phyloP scores from a whole-genome alignment of 176 grass and related monocot genomes.

The Canna indica region DNA sequence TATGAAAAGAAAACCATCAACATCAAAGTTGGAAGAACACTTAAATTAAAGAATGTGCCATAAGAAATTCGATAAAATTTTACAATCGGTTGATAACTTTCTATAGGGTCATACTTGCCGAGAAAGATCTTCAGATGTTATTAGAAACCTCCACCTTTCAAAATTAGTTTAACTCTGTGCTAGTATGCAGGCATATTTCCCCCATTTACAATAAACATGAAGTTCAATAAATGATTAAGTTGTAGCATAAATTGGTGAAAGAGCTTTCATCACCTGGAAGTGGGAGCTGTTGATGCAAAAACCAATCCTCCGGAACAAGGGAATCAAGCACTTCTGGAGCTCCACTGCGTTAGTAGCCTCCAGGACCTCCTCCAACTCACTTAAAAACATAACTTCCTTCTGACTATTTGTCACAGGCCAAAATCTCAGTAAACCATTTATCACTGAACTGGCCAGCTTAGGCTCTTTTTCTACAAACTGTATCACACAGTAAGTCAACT shows the following conservation, averaged over 20 bases:
- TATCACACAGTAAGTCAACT: constrained; percentile 79
- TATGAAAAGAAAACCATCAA: background rate
- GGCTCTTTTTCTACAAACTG: constrained; percentile 96
- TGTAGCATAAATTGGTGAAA: background rate
- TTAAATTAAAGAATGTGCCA: background rate
- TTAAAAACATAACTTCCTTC: constrained; percentile 99
- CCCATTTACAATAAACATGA: background rate
- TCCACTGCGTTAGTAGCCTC: constrained; percentile 60
- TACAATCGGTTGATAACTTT: background rate
- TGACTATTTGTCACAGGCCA: constrained; percentile 94
- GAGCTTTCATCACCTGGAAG: constrained; percentile 60
- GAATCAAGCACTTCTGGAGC: constrained; percentile 93
- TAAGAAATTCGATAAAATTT: background rate
- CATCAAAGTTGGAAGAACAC: background rate
- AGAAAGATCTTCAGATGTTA: background rate
- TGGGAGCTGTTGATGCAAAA: constrained; percentile 72
- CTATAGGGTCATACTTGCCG: background rate
- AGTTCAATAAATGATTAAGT: background rate
- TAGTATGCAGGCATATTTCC: background rate
- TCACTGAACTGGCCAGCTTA: constrained; percentile 58
- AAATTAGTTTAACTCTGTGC: background rate
- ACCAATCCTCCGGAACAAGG: constrained; percentile 69
- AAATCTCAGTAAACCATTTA: constrained; percentile 72
- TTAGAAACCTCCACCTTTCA: background rate
- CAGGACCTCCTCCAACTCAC: constrained; percentile 85